These are phyloP conservation scores for Millerago galiae DNA, from an alignment of 805 yeast genomes.

Conservation along the genomic window DNA sequence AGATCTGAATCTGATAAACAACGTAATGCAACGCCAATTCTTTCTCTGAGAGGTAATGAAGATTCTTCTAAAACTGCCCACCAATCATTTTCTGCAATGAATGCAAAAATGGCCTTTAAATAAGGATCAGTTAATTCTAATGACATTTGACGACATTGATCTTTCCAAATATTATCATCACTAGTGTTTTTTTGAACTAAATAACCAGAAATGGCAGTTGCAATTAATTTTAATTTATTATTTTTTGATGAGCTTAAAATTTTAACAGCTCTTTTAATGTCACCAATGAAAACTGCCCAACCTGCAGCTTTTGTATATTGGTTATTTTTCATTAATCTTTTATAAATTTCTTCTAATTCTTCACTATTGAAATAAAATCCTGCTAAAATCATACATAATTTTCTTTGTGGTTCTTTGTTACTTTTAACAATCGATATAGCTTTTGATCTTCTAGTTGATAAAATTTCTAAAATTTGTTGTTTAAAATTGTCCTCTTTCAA, in stretches of 20 bases:
- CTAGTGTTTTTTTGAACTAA: slow-evolving; percentile 52
- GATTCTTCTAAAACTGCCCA: slow-evolving; percentile 90
- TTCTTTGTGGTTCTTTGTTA: slow-evolving; percentile 60
- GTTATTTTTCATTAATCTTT: slow-evolving; percentile 48
- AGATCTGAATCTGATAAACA: slow-evolving; percentile 78
- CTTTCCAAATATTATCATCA: slow-evolving; percentile 65
- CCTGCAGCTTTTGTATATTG: slow-evolving; percentile 90
- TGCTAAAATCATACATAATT: slow-evolving; percentile 71
- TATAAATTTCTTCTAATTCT: slow-evolving; percentile 67
- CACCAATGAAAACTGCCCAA: slow-evolving; percentile 94
- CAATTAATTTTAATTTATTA: slow-evolving; percentile 68
- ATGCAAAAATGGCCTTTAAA: slow-evolving; percentile 86
- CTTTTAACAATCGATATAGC: slow-evolving; percentile 27
- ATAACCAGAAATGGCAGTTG: slow-evolving; percentile 92
- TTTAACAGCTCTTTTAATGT: slow-evolving; percentile 71
- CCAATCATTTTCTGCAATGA: slow-evolving; percentile 92
- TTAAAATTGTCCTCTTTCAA: slow-evolving; percentile 14
- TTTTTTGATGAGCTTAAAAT: slow-evolving; percentile 70
- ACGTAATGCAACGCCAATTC: slow-evolving; percentile 85
- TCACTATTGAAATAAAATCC: slow-evolving; percentile 84
- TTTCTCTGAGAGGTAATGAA: slow-evolving; percentile 79
- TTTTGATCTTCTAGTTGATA: slow-evolving; percentile 25
- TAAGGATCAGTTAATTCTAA: slow-evolving; percentile 88
- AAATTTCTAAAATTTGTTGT: slow-evolving; percentile 27
- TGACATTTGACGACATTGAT: slow-evolving; percentile 83